These are phyloP conservation scores for Xylaria multiplex DNA, from an alignment of 2,329 filamentous ascomycete genomes.

Conservation along the genomic window DNA sequence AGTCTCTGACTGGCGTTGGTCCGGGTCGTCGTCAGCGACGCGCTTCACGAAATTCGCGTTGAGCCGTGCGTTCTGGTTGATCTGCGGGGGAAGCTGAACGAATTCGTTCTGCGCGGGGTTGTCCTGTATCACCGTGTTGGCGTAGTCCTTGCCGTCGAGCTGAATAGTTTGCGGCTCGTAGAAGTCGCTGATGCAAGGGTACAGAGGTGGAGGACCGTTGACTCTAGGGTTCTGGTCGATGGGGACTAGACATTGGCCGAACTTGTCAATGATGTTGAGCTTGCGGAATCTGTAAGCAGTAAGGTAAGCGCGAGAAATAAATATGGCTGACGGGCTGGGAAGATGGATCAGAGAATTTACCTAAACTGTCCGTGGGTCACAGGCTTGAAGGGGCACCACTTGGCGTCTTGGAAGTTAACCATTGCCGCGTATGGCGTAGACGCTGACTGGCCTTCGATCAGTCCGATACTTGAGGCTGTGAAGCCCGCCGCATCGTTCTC, in stretches of 20 bases:
- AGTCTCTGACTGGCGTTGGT: conserved; percentile 1
- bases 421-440: conserved; percentile 52
- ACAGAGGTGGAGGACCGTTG: conserved; percentile 39
- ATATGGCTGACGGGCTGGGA: neutral
- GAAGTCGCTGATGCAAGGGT: conserved; percentile 52
- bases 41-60: conserved; percentile 49
- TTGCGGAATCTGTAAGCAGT: conserved; percentile 44
- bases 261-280: conserved; percentile 61
- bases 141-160: conserved; percentile 25
- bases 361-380: conserved; percentile 60
- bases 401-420: conserved; percentile 39
- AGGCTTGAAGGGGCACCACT: conserved; percentile 54
- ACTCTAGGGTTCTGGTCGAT: conserved; percentile 44
- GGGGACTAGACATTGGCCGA: conserved; percentile 54
- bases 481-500: conserved; percentile 38
- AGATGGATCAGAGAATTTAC: conserved; percentile 45
- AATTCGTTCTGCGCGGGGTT: conserved; percentile 10
- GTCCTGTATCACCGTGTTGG: conserved; percentile 43
- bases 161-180: conserved; percentile 46
- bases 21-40: conserved; percentile 1
- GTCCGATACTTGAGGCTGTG: conserved; percentile 6
- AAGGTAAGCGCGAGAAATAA: neutral
- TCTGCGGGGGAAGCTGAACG: conserved; percentile 54
- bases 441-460: conserved; percentile 46
- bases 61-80: conserved; percentile 46